Evolutionary conservation across 2,329 filamentous ascomycete species (phyloP).

Genomic region (Arachnomyces sp.): DNA sequence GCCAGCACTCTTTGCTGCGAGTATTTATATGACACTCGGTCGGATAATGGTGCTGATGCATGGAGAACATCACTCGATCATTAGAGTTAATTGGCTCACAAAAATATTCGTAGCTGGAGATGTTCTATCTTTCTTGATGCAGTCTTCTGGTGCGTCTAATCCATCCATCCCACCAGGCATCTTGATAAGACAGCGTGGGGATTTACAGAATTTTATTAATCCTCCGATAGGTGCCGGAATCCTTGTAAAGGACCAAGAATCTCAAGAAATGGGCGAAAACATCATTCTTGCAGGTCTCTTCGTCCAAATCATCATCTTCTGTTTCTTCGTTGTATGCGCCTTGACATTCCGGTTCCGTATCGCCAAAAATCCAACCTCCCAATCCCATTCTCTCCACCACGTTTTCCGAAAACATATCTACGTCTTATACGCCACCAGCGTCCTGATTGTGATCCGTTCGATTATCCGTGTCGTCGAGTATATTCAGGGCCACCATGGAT

Average conservation of each 20-base stretch:
- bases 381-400: slow-evolving; percentile 6
- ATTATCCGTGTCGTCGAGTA: slow-evolving; percentile 20
- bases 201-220: background rate
- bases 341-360: slow-evolving; percentile 42
- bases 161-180: background rate
- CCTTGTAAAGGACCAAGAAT: background rate
- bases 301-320: slow-evolving; percentile 50
- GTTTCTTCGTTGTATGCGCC: slow-evolving; percentile 44
- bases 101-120: slow-evolving; percentile 42
- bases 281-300: slow-evolving; percentile 49
- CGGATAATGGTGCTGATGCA: slow-evolving; percentile 35
- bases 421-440: slow-evolving; percentile 14
- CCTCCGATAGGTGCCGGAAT: background rate
- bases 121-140: slow-evolving; percentile 40
- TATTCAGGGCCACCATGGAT: slow-evolving; percentile 14
- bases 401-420: slow-evolving; percentile 28
- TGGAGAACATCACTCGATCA: slow-evolving; percentile 34
- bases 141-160: slow-evolving; percentile 16
- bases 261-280: slow-evolving; percentile 4
- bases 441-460: slow-evolving; percentile 15
- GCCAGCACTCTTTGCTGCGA: slow-evolving; percentile 41
- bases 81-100: slow-evolving; percentile 38
- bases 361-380: slow-evolving; percentile 17
- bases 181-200: no score
- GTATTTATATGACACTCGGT: slow-evolving; percentile 41